phyloP scores from a whole-genome alignment of 495 filamentous ascomycete species.

The Aspergillus bridgeri region DNA sequence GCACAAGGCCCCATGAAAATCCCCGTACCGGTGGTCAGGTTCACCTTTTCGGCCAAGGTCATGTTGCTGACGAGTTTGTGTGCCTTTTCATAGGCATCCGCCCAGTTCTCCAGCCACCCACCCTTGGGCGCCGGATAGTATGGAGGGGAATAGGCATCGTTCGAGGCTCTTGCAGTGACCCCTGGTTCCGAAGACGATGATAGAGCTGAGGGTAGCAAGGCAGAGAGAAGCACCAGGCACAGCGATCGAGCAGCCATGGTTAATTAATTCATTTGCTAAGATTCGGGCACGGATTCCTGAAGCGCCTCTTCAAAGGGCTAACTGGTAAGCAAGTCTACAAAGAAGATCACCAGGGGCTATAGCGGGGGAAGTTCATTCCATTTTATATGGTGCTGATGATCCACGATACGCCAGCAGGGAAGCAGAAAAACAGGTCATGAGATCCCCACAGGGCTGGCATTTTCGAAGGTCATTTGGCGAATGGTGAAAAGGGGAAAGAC shows the following conservation, averaged over 20 bases:
- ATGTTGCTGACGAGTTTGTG: slow-evolving; percentile 75
- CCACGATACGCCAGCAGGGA: not conserved
- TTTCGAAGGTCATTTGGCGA: not conserved
- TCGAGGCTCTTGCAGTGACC: not conserved
- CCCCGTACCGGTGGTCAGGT: slow-evolving; percentile 76
- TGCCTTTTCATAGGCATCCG: slow-evolving; percentile 76
- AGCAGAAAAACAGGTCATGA: not conserved
- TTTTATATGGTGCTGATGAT: not conserved
- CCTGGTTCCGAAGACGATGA: not conserved
- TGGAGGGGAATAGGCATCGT: slow-evolving; percentile 48
- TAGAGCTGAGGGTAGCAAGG: slow-evolving; percentile 1
- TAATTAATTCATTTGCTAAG: not conserved
- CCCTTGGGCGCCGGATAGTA: slow-evolving; percentile 84
- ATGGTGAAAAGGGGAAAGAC: not conserved
- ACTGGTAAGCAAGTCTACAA: not conserved
- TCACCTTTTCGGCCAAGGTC: slow-evolving; percentile 91
- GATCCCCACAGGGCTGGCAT: not conserved
- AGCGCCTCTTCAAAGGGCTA: not conserved
- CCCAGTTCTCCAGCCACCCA: slow-evolving; percentile 67
- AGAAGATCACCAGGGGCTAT: not conserved
- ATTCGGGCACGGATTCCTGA: not conserved
- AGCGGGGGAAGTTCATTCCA: not conserved
- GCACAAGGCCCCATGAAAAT: slow-evolving; percentile 45
- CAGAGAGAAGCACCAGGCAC: not conserved
- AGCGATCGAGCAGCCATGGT: not conserved